phyloP scores from a whole-genome alignment of 495 filamentous ascomycete genomes.

The Letharia lupina region DNA sequence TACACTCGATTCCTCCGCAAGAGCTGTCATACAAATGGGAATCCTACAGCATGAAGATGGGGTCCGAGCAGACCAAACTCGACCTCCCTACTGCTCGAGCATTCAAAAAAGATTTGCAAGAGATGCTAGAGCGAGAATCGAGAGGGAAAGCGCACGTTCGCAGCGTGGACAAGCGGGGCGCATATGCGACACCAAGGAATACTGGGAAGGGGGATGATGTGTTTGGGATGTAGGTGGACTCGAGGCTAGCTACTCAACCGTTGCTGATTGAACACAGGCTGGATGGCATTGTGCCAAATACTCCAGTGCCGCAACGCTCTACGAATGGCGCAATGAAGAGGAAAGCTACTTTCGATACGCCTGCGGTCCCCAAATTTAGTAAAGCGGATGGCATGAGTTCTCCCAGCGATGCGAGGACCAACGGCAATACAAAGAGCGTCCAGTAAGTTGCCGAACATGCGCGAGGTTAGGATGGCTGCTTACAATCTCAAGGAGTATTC shows the following conservation, averaged over 20 bases:
- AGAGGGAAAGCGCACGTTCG: conserved; percentile 50
- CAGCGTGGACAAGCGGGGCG: conserved; percentile 54
- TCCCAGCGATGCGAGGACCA: conserved; percentile 29
- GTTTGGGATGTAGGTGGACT: conserved; percentile 63
- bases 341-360: conserved; percentile 53
- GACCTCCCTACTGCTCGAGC: conserved; percentile 57
- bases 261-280: conserved; percentile 43
- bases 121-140: conserved; percentile 66
- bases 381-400: conserved; percentile 38
- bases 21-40: conserved; percentile 98
- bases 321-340: conserved; percentile 47
- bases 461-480: neutral
- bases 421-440: conserved; percentile 13
- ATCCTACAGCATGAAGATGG: conserved; percentile 90
- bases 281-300: conserved; percentile 68
- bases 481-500: conserved; percentile 34
- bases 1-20: conserved; percentile 66
- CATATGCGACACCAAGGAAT: conserved; percentile 55
- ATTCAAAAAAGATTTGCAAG: conserved; percentile 82
- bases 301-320: conserved; percentile 45
- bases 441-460: conserved; percentile 20
- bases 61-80: conserved; percentile 60
- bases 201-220: conserved; percentile 54
- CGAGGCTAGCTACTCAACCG: conserved; percentile 2
- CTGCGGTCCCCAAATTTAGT: conserved; percentile 43